These are phyloP conservation scores for Eucalyptus curtisii DNA, from an alignment of 345 rosid genomes.

Conservation along the genomic window DNA sequence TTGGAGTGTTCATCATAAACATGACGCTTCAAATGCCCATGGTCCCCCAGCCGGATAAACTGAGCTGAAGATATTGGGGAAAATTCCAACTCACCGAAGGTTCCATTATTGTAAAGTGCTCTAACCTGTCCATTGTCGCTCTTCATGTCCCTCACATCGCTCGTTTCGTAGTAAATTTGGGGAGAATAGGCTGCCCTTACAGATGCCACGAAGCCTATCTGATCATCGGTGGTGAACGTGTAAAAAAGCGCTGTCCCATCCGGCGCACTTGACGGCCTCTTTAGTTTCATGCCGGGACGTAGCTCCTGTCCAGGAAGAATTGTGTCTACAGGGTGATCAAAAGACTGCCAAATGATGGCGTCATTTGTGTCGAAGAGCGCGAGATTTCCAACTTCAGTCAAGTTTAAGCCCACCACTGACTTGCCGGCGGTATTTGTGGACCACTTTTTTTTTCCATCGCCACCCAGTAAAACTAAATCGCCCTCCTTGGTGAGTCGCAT, in stretches of 20 bases:
- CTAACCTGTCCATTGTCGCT: background rate
- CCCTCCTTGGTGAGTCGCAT: background rate
- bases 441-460: background rate
- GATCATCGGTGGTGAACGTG: background rate
- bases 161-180: background rate
- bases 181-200: background rate
- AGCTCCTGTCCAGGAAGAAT: background rate
- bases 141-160: background rate
- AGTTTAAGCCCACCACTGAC: background rate
- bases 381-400: background rate
- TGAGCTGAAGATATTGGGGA: too few species aligned
- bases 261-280: background rate
- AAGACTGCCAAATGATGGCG: background rate
- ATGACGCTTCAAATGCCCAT: too few species aligned
- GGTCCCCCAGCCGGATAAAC: too few species aligned
- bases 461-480: background rate
- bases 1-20: too few species aligned
- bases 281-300: background rate
- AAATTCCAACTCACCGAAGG: too few species aligned
- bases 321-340: background rate
- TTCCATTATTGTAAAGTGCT: too few species aligned
- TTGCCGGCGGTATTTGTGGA: background rate
- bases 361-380: background rate
- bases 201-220: background rate
- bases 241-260: background rate